Conservation (phyloP, 352 stramenopile genomes). For the Pythium biforme region DNA sequence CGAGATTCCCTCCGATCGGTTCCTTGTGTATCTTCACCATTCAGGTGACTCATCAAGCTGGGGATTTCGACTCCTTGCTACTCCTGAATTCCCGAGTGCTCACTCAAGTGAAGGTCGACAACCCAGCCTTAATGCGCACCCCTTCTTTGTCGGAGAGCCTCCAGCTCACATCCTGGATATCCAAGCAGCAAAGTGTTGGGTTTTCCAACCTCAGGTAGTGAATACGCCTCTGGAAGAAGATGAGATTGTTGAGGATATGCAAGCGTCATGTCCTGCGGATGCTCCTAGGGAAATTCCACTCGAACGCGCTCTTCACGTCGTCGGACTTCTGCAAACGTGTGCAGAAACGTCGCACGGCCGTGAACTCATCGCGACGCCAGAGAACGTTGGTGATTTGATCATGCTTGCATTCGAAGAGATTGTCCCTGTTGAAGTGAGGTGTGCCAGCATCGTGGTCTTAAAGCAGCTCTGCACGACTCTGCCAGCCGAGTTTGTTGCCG, state of each 20-base stretch:
- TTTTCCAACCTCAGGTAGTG: constrained; percentile 56
- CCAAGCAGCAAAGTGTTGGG: constrained; percentile 54
- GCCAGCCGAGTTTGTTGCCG: constrained; percentile 34
- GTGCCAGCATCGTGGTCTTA: constrained; percentile 44
- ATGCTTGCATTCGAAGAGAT: constrained; percentile 49
- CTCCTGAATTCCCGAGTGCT: constrained; percentile 39
- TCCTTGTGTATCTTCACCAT: constrained; percentile 76
- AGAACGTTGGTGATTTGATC: constrained; percentile 65
- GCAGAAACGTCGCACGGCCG: constrained; percentile 51
- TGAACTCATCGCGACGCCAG: constrained; percentile 47
- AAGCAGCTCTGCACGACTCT: constrained; percentile 41
- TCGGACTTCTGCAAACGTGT: constrained; percentile 65
- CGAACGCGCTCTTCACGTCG: constrained; percentile 62
- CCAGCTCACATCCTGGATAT: constrained; percentile 48
- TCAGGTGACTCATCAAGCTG: constrained; percentile 50
- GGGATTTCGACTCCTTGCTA: constrained; percentile 66
- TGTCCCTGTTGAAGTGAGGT: constrained; percentile 49
- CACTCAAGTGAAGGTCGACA: background rate
- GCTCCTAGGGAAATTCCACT: constrained; percentile 32
- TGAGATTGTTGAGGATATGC: constrained; percentile 51
- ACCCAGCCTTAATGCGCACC: constrained; percentile 50
- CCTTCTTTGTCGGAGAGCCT: constrained; percentile 71
- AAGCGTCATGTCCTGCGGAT: constrained; percentile 40
- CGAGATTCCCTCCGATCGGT: constrained; percentile 64
- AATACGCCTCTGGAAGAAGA: constrained; percentile 46